Conservation (phyloP, 2,329 filamentous ascomycete species). For the Aspergillus thermomutatus region DNA sequence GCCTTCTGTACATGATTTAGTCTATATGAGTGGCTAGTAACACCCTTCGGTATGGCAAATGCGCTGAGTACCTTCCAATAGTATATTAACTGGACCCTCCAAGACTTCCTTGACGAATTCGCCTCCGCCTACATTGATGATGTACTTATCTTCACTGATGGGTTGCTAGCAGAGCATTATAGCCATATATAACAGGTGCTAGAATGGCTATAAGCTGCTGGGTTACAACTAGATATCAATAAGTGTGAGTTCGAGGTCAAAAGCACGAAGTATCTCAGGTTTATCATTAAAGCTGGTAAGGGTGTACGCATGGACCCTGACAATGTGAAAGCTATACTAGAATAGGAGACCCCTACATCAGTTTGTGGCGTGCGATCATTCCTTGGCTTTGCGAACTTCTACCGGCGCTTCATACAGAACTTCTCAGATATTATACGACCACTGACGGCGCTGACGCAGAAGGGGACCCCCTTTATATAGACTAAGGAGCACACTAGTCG, state of each 20-base stretch:
- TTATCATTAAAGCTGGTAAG: constrained; percentile 9
- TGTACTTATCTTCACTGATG: too few species aligned
- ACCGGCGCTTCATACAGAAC: constrained; percentile 20
- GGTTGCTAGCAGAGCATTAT: too few species aligned
- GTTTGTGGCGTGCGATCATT: constrained; percentile 19
- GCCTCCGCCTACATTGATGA: too few species aligned
- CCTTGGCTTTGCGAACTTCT: constrained; percentile 24
- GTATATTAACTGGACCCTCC: constrained; percentile 1
- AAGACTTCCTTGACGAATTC: too few species aligned
- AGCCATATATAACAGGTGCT: too few species aligned
- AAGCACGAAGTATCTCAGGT: constrained; percentile 16
- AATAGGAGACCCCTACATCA: constrained; percentile 5
- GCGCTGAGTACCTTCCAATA: constrained; percentile 11
- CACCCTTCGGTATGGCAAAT: constrained; percentile 23
- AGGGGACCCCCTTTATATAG: background rate
- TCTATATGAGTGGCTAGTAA: constrained; percentile 22
- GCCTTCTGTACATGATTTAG: constrained; percentile 12
- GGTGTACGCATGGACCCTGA: constrained; percentile 13
- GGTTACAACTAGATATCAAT: background rate
- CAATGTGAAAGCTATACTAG: constrained; percentile 14
- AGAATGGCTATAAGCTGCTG: background rate
- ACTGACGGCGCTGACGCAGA: background rate
- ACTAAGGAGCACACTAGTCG: background rate
- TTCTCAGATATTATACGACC: constrained; percentile 12
- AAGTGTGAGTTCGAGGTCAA: constrained; percentile 16